Conservation (phyloP, 2,329 filamentous ascomycete species). For the Podosphaera aphanis region DNA sequence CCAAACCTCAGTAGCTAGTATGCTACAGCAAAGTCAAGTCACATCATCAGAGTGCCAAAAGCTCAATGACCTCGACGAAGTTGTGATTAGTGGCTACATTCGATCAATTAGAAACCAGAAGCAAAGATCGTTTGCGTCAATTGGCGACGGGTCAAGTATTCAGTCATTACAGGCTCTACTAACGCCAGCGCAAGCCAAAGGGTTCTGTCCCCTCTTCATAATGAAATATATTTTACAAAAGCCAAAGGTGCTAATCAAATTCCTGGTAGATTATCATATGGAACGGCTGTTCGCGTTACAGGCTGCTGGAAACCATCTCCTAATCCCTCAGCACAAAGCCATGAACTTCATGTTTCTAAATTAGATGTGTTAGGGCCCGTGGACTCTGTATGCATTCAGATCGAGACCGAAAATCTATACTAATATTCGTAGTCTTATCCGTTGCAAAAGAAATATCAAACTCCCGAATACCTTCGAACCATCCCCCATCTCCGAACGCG, state of each 20-base stretch:
- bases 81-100: conserved; percentile 55
- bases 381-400: conserved; percentile 40
- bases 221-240: background rate
- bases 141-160: conserved; percentile 71
- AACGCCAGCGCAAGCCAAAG: conserved; percentile 11
- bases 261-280: conserved; percentile 46
- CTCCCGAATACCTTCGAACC: conserved; percentile 65
- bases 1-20: conserved; percentile 23
- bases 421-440: conserved; percentile 46
- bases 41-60: conserved; percentile 17
- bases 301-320: conserved; percentile 56
- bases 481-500: conserved; percentile 71
- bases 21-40: conserved; percentile 29
- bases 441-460: conserved; percentile 91
- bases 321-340: conserved; percentile 40
- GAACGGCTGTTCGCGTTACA: conserved; percentile 52
- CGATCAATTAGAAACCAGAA: conserved; percentile 76
- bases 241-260: conserved; percentile 3
- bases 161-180: conserved; percentile 39
- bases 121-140: conserved; percentile 54
- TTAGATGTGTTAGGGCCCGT: conserved; percentile 53
- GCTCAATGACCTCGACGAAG: conserved; percentile 5
- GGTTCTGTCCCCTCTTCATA: conserved; percentile 6
- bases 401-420: background rate
- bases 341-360: conserved; percentile 55